Base-by-base conservation (phyloP, 306 rosid genomes). In the Notholithocarpus densiflorus region DNA sequence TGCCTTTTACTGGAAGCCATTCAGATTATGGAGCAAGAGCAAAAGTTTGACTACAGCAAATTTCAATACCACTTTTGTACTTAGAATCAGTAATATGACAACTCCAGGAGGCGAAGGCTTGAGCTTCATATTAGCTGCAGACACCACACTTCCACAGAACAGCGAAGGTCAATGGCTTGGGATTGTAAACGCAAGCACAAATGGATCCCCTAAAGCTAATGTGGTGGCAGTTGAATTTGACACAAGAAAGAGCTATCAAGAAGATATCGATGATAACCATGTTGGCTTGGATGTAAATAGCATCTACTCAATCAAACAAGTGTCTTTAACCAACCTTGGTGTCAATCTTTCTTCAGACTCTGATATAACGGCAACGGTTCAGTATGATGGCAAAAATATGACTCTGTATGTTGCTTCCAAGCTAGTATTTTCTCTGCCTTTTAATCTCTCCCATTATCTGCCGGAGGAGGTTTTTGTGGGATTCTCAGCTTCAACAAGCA, bases 191-290 rank as follows among this genome's bases (percentile, higher is more conserved):
- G 77, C 88, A 52, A 37, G 53, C 1, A 80, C 90, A 7, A 91
- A 89, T 59, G 97, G 94, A 74, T 82, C 89, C 24, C 40, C 83
- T n/a, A 43, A 37, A 62, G 83, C 87, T 3, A 31, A 24, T 37
- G 84, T 89, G 26, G 77, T 91, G 10, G 98, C 94, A 1, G 86
- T 93, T 2, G 98, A 93, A 54, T 91, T 93, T 9, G 98, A 93
- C 82, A 91, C 97, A 4, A 80, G 80, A 24, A 79, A 86, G 61
- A 93, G 84, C 74, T 91, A 59, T 14, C 19, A 27, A 6, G 76
- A 89, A 52, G 92, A 91, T 48, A 68, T 87, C 2, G 90, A 93
- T 26, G 68, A 62, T 48, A 83, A 88, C 76, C 97, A 93, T 54
- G 89, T 91, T 77, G 98, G 97, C 1, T 77, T 93, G 81, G 75